Evolutionary conservation across 78 protist species (phyloP), one percentile per base, ranked within the genome.

Genomic region (Cavenderia fasciculata): DNA sequence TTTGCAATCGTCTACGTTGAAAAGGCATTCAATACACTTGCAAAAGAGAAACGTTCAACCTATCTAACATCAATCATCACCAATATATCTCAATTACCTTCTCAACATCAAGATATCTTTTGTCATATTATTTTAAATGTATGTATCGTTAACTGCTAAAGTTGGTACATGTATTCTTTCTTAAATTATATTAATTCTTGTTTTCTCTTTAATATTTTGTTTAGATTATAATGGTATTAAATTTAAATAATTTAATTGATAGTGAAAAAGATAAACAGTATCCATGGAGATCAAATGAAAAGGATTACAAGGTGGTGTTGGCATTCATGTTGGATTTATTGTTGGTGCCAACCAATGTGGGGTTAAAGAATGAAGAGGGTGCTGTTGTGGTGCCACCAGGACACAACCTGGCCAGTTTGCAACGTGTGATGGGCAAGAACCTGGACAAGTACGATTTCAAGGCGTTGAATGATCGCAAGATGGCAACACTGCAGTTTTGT

Each of bases 1-100:
- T 87, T 87, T 70, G 49, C 84, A 0, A 71, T 87, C 76, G 68
- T 87, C 44, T 87, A 73, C 34, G 69, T 87, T 38, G 93, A 87
- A 61, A 72, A 75, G 29, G 93, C 85, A 29, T 87, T 69, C 36
- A 68, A 65, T 27, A 23, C 87, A 12, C 10, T 57, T 33, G 52
- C 74, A 2, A 34, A 41, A 21, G 66, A 61, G 4, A 10, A 36
- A 18, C 66, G 69, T 14, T 25, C 36, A 12, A 29, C 34, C 12
- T 69, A 29, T 36, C 47, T 87, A 16, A 44, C 25, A 12, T 10
- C 68, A 57, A 69, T 87, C 18, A 27, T 68, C 38, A 38, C 12
- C 5, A 47, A 41, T 57, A 56, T 87, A 40, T 0, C 77, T 38
- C 31, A 19, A 25, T 21, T 75, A 16, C 63, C 56, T n/a, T 11